phyloP scores from a whole-genome alignment of 129 eudicot species.

The Artemisia argyi region DNA sequence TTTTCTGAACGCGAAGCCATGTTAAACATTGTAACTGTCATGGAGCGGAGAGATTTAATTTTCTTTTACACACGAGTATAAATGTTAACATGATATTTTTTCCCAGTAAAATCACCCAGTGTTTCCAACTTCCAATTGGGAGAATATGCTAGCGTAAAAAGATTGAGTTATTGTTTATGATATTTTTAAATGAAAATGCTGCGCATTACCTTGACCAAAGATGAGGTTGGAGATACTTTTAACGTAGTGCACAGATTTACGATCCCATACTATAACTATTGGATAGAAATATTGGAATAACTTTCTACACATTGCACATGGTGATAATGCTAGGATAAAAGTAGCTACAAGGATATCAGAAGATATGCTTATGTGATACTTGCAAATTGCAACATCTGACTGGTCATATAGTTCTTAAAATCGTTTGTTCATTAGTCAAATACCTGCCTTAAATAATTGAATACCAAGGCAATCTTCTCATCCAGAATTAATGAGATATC shows the following conservation, averaged over 20 bases:
- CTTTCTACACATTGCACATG: constrained; percentile 13
- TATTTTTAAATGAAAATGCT: neutral
- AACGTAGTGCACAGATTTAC: neutral
- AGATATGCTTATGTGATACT: constrained; percentile 12
- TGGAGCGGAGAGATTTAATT: no score
- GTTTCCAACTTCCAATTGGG: neutral
- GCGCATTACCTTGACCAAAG: neutral
- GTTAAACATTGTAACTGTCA: no score
- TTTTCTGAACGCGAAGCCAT: no score
- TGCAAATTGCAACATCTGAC: constrained; percentile 3
- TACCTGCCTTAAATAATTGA: neutral
- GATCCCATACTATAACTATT: neutral
- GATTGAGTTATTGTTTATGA: constrained; percentile 8
- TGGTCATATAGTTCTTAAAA: neutral
- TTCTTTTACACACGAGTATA: no score
- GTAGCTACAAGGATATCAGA: neutral
- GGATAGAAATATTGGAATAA: neutral
- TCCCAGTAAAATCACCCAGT: neutral
- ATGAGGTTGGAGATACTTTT: constrained; percentile 3
- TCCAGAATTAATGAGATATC: neutral
- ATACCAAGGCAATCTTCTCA: neutral
- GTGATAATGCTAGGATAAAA: neutral
- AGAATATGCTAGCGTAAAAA: constrained; percentile 11
- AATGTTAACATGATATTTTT: neutral
- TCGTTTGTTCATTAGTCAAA: neutral